phyloP scores from a whole-genome alignment of 371 early-diverging fungal species.

The Mucor mucedo region DNA sequence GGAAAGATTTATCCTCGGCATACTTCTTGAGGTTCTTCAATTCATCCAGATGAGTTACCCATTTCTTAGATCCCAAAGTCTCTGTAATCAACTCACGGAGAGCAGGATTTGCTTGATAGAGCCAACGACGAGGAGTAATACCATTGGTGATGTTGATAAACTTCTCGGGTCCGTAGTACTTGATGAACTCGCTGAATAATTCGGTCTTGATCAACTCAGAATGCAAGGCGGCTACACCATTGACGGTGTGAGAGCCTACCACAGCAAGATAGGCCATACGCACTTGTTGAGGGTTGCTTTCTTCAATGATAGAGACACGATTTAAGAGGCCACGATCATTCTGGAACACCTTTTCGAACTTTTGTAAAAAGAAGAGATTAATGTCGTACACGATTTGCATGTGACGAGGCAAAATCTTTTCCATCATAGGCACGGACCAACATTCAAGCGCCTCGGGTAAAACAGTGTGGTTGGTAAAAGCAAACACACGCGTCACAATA shows the following conservation, averaged over 20 bases:
- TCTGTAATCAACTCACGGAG: constrained; percentile 80
- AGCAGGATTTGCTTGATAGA: constrained; percentile 91
- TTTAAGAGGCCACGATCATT: constrained; percentile 86
- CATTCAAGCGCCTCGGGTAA: constrained; percentile 94
- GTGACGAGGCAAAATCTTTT: constrained; percentile 88
- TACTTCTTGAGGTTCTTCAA: constrained; percentile 62
- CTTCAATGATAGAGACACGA: constrained; percentile 90
- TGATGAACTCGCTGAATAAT: constrained; percentile 87
- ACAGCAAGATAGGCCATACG: constrained; percentile 82
- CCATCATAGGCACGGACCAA: constrained; percentile 92
- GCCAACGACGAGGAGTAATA: constrained; percentile 91
- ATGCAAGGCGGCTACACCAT: constrained; percentile 93
- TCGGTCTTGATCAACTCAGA: constrained; percentile 84
- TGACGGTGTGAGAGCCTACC: constrained; percentile 87
- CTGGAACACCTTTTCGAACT: constrained; percentile 82
- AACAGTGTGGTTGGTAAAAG: constrained; percentile 98
- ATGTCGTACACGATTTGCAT: constrained; percentile 95
- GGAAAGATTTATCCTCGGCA: constrained; percentile 72
- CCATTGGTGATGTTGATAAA: constrained; percentile 96
- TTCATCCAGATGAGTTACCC: constrained; percentile 69
- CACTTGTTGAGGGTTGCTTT: constrained; percentile 85
- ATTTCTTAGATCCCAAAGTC: constrained; percentile 72
- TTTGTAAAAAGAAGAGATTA: constrained; percentile 93
- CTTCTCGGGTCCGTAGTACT: constrained; percentile 78
- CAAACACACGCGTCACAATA: constrained; percentile 83